Evolutionary conservation across 495 filamentous ascomycete species (phyloP).

Genomic region (Penicillium nucicola): DNA sequence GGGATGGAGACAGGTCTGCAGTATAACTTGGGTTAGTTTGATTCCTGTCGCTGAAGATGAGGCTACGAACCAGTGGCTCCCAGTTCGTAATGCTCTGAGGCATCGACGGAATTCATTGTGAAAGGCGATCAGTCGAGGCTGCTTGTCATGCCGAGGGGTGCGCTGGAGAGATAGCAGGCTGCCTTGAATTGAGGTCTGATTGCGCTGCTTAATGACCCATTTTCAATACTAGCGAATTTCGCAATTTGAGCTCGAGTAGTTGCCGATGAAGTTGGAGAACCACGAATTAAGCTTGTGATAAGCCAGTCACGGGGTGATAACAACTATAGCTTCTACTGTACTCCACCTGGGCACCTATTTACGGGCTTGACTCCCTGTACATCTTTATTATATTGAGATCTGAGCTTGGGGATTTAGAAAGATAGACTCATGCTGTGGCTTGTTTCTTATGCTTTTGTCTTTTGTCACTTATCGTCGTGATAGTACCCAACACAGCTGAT

Average conservation of each 20-base stretch:
- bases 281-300: constrained; percentile 1
- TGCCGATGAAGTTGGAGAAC: constrained; percentile 2
- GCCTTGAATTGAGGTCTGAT: neutral
- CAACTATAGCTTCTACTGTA: neutral
- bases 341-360: too few species aligned
- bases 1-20: constrained; percentile 71
- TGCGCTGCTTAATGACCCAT: neutral
- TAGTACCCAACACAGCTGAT: too few species aligned
- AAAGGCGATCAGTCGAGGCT: constrained; percentile 3
- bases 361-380: too few species aligned
- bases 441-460: too few species aligned
- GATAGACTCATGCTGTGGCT: too few species aligned
- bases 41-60: neutral
- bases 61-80: constrained; percentile 19
- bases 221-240: too few species aligned
- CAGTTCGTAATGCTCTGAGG: constrained; percentile 78
- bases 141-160: neutral
- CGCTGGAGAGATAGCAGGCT: neutral
- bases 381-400: too few species aligned
- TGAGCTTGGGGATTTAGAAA: too few species aligned
- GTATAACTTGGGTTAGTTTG: neutral
- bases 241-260: neutral
- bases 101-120: constrained; percentile 85
- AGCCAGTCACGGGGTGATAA: constrained; percentile 10
- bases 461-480: too few species aligned